Percentiles rank a stretch among this genome's conserved stretches.
phyloP scores from a whole-genome alignment of 495 filamentous ascomycete species.

The Penicillium mononematosum region DNA sequence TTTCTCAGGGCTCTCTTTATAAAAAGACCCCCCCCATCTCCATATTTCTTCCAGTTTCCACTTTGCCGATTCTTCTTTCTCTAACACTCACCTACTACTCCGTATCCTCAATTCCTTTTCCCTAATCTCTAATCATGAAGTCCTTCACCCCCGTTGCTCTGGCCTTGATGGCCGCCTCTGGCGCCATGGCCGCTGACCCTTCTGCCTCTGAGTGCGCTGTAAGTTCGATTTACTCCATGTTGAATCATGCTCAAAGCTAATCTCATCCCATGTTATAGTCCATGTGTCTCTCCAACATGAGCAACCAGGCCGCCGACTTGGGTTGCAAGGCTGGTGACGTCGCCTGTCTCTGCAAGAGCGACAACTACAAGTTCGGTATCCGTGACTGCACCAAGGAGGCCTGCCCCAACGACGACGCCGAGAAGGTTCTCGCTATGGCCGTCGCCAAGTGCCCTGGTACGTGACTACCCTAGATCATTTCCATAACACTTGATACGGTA shows the following conservation, averaged over 20 bases:
- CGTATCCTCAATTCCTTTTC: neutral
- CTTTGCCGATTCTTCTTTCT: neutral
- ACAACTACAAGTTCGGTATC: slow-evolving; percentile 70
- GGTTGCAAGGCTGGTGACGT: slow-evolving; percentile 58
- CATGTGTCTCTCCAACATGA: slow-evolving; percentile 74
- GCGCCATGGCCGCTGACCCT: slow-evolving; percentile 27
- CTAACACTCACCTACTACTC: neutral
- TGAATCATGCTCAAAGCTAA: slow-evolving; percentile 12
- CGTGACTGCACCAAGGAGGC: slow-evolving; percentile 72
- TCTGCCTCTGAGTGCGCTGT: slow-evolving; percentile 42
- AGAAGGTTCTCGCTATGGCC: slow-evolving; percentile 38
- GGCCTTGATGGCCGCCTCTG: slow-evolving; percentile 37
- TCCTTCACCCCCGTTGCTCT: slow-evolving; percentile 34
- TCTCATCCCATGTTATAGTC: slow-evolving; percentile 41
- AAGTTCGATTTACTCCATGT: slow-evolving; percentile 2
- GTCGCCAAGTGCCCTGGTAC: slow-evolving; percentile 36
- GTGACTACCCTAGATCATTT: neutral
- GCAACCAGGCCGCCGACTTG: slow-evolving; percentile 55
- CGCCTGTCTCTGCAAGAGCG: slow-evolving; percentile 67
- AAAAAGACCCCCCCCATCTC: slow-evolving; percentile 12
- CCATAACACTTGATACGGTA: neutral
- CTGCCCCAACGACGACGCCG: slow-evolving; percentile 53
- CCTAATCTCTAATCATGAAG: slow-evolving; percentile 37
- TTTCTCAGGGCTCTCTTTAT: slow-evolving; percentile 20
- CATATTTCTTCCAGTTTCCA: slow-evolving; percentile 1